Evolutionary conservation across 345 rosid species (phyloP).

Genomic region (Euphorbia lathyris): DNA sequence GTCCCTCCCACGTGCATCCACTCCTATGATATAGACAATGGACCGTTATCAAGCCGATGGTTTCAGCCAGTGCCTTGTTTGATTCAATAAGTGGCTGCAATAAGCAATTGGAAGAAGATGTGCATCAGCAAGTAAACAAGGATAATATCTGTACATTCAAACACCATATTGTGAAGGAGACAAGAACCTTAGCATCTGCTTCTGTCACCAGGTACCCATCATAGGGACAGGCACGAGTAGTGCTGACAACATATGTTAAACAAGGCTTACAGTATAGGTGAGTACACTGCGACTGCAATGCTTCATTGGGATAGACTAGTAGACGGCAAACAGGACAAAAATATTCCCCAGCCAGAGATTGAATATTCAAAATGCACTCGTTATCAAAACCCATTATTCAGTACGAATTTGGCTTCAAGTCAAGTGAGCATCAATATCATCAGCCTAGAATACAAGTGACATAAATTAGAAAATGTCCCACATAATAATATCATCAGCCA

Average conservation of each 20-base stretch:
- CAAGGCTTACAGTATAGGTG: conserved; percentile 82
- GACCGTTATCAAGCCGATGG: conserved; percentile 58
- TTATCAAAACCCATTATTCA: conserved; percentile 70
- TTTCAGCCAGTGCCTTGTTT: conserved; percentile 55
- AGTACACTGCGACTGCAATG: conserved; percentile 76
- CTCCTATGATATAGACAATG: conserved; percentile 70
- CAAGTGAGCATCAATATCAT: conserved; percentile 1
- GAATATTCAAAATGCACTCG: conserved; percentile 64
- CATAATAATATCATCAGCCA: neutral
- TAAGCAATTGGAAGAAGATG: neutral
- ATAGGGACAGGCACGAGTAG: conserved; percentile 73
- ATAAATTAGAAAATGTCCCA: neutral
- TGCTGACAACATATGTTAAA: conserved; percentile 50
- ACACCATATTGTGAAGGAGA: neutral
- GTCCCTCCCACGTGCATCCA: conserved; percentile 85
- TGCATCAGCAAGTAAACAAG: conserved; percentile 10
- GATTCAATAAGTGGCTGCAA: conserved; percentile 72
- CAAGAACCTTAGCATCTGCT: conserved; percentile 69
- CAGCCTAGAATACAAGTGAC: neutral
- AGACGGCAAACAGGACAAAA: conserved; percentile 79
- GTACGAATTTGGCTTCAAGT: neutral
- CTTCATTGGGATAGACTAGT: conserved; percentile 79
- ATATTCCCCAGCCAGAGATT: conserved; percentile 67
- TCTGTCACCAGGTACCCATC: conserved; percentile 81
- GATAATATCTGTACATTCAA: neutral